Evolutionary conservation across 345 rosid genomes (phyloP).

Genomic region (Chamaenerion angustifolium): DNA sequence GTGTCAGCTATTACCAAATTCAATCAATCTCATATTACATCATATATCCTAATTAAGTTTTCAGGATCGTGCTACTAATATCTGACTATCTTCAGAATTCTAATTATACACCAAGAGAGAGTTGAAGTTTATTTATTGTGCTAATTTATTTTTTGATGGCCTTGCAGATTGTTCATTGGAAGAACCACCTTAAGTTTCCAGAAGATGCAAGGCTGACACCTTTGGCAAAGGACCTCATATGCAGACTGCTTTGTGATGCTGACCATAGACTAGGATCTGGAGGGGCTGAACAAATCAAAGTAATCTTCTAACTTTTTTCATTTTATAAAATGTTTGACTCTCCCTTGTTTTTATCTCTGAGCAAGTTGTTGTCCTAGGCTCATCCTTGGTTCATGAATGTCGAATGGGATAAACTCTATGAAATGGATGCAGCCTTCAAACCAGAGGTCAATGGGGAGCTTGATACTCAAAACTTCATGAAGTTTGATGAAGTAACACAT

Average conservation of each 20-base stretch:
- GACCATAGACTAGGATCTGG: conserved; percentile 84
- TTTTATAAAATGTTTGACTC: conserved; percentile 5
- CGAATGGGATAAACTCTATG: conserved; percentile 80
- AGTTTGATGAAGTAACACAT: conserved; percentile 76
- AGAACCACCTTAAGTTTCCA: conserved; percentile 74
- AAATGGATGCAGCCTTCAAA: conserved; percentile 88
- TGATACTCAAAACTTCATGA: conserved; percentile 92
- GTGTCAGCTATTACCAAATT: too few relatives aligned
- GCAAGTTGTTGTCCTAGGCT: conserved; percentile 32
- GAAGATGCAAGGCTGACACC: conserved; percentile 56
- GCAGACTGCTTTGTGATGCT: conserved; percentile 73
- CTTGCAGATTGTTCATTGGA: conserved; percentile 80
- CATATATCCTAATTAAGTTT: too few relatives aligned
- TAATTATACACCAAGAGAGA: background rate
- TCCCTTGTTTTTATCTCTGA: conserved; percentile 9
- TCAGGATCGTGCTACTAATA: too few relatives aligned
- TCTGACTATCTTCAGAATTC: too few relatives aligned
- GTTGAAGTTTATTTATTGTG: background rate
- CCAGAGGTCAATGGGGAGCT: conserved; percentile 91
- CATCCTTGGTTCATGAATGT: conserved; percentile 85
- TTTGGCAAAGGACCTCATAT: conserved; percentile 84
- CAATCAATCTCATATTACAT: background rate
- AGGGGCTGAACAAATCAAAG: conserved; percentile 81
- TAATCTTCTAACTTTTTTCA: conserved; percentile 20
- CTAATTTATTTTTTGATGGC: background rate